These are phyloP conservation scores for Taphrina betulina DNA, from an alignment of 1,139 yeast species.

Conservation along the genomic window DNA sequence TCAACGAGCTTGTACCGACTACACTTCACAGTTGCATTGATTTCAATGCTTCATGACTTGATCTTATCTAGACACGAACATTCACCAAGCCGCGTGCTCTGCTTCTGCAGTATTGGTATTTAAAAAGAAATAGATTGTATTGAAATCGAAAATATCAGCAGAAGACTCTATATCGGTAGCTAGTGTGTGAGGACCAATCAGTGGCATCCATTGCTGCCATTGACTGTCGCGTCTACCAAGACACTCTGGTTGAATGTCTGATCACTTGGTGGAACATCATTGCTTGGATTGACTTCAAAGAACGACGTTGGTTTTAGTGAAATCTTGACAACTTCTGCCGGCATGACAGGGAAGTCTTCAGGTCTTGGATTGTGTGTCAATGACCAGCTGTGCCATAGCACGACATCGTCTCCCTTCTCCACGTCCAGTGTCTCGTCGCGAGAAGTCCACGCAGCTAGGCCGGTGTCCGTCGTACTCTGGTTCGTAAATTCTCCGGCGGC, in stretches of 20 bases:
- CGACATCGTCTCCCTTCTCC: slow-evolving; percentile 68
- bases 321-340: slow-evolving; percentile 13
- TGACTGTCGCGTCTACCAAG: background rate
- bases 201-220: no score
- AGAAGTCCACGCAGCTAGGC: slow-evolving; percentile 17
- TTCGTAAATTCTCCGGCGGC: slow-evolving; percentile 64
- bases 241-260: slow-evolving; percentile 14
- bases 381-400: slow-evolving; percentile 77
- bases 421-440: slow-evolving; percentile 55
- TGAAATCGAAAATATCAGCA: no score
- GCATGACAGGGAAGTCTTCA: slow-evolving; percentile 83
- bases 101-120: no score
- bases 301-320: slow-evolving; percentile 22
- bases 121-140: no score
- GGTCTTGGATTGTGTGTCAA: slow-evolving; percentile 84
- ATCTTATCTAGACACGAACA: no score
- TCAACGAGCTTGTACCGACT: no score
- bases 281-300: slow-evolving; percentile 19
- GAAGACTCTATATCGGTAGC: no score
- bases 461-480: slow-evolving; percentile 22
- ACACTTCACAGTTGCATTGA: no score
- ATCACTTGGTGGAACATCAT: slow-evolving; percentile 12
- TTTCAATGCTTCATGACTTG: no score
- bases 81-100: no score
- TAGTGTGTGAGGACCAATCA: no score